A percentile compares a stretch with the other conserved stretches of the same genome.
These are phyloP conservation scores for Pichia thaimueangensis DNA, from an alignment of 805 yeast genomes.

Conservation along the genomic window DNA sequence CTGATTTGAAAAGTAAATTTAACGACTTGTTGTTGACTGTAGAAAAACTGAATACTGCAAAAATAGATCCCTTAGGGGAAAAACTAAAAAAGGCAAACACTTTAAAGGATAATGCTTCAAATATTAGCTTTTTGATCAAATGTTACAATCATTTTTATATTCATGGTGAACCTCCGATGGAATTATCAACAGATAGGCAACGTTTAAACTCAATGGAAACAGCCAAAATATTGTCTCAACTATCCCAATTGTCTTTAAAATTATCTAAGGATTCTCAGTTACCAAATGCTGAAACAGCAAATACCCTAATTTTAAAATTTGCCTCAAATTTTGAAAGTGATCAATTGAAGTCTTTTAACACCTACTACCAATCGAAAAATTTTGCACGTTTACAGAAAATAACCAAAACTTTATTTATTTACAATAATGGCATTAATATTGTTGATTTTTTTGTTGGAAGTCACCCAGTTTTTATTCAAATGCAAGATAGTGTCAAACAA, in stretches of 20 bases:
- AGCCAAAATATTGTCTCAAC: conserved; percentile 61
- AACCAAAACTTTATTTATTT: conserved; percentile 68
- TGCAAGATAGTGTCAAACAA: conserved; percentile 28
- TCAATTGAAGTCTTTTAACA: conserved; percentile 62
- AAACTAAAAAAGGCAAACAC: conserved; percentile 60
- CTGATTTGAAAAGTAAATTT: conserved; percentile 42
- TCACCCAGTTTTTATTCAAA: conserved; percentile 58
- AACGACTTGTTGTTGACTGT: conserved; percentile 46
- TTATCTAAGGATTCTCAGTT: conserved; percentile 46
- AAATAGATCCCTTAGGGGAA: conserved; percentile 65
- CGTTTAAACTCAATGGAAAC: conserved; percentile 35
- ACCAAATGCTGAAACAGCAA: conserved; percentile 33
- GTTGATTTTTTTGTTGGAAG: conserved; percentile 77
- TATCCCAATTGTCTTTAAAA: conserved; percentile 59
- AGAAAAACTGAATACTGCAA: conserved; percentile 44
- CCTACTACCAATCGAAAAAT: conserved; percentile 66
- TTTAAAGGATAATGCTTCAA: conserved; percentile 65
- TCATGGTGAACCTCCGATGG: conserved; percentile 43
- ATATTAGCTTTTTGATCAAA: conserved; percentile 64
- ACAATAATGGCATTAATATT: conserved; percentile 79
- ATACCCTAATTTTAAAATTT: conserved; percentile 52
- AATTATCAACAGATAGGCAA: conserved; percentile 42
- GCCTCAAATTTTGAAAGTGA: conserved; percentile 73
- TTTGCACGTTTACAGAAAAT: conserved; percentile 66
- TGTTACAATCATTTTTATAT: conserved; percentile 73